These are phyloP conservation scores for Colletotrichum sp. DNA, from an alignment of 2,329 filamentous ascomycete species.

Conservation along the genomic window DNA sequence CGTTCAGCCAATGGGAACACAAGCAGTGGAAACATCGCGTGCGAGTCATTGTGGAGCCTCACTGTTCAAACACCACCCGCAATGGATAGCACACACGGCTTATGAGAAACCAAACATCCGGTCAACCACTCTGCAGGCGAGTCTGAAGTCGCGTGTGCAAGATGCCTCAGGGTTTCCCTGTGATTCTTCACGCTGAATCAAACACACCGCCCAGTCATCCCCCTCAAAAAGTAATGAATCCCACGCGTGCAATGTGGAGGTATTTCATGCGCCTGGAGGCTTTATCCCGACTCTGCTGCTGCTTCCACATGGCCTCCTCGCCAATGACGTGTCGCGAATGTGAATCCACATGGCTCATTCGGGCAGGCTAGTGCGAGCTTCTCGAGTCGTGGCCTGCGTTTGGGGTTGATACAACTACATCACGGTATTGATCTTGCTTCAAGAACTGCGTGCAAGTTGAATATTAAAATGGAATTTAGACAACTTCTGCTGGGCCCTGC, in stretches of 20 bases:
- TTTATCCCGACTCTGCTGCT: neutral
- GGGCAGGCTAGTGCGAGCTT: neutral
- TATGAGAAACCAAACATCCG: neutral
- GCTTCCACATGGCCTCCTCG: neutral
- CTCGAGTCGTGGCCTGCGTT: neutral
- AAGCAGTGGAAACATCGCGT: neutral
- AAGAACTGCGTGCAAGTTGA: neutral
- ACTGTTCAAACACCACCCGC: neutral
- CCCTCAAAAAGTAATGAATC: neutral
- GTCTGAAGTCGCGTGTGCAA: neutral
- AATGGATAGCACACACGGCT: neutral
- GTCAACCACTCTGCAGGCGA: neutral
- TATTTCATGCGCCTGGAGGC: neutral
- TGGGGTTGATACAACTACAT: neutral
- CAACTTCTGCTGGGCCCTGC: too few relatives aligned
- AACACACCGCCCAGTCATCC: neutral
- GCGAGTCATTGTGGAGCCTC: slow-evolving; percentile 1
- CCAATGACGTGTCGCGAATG: neutral
- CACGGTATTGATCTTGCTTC: neutral
- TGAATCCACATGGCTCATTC: neutral
- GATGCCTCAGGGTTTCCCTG: neutral
- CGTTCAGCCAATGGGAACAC: neutral
- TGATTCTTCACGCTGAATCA: neutral
- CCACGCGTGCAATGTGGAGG: neutral
- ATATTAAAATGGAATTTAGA: too few relatives aligned